Base-by-base conservation (phyloP, 2,329 filamentous ascomycete species). In the Penicillium paneum region DNA sequence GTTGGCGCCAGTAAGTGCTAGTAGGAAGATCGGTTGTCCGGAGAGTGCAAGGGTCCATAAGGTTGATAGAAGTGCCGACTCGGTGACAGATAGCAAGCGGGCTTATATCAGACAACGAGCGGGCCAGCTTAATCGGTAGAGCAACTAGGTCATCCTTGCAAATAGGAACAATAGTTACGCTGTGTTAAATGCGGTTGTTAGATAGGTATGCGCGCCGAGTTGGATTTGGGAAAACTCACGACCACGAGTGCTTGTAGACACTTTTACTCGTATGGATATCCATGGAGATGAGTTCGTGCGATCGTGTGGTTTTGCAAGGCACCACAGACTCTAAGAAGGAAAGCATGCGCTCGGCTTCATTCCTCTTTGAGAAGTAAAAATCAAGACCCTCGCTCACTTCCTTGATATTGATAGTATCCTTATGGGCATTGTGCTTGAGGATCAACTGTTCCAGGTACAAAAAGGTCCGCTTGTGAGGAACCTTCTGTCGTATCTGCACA, bases 101-200 rank as follows among this genome's bases (percentile, higher is more conserved):
- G 1, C 86, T 83, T 65, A 97, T 96, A 73, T 96, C 97, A 59
- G 94, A 92, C 48, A 89, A 79, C 52, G 87, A 85, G 72, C 91
- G 94, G 13, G 94, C 94, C 55, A 97, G 79, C 64, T 91, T 91
- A 59, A 96, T 86, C 0, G 94, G 94, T 34, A 99, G 78, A 1
- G 90, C 92, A n/a, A 99, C 90, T 28, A 99, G 79, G 70, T 99
- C 94, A 66, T 99, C 94, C 74, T 97, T 96, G 80, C 94, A 97
- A 46, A 99, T 91, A 1, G 94, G 94, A 26, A 97, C 87, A 45
- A 99, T 75, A 70, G 97, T 90, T 50, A 88, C 50, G 0, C 21
- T 24, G 21, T 24, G 21, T 24, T 24, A 24, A 24, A 24, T 5
- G 21, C 21, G 21, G 21, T 24, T 24, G 21, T 24, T 24, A 24